phyloP scores from a whole-genome alignment of 2,329 filamentous ascomycete species.

The Plenodomus lindquistii region DNA sequence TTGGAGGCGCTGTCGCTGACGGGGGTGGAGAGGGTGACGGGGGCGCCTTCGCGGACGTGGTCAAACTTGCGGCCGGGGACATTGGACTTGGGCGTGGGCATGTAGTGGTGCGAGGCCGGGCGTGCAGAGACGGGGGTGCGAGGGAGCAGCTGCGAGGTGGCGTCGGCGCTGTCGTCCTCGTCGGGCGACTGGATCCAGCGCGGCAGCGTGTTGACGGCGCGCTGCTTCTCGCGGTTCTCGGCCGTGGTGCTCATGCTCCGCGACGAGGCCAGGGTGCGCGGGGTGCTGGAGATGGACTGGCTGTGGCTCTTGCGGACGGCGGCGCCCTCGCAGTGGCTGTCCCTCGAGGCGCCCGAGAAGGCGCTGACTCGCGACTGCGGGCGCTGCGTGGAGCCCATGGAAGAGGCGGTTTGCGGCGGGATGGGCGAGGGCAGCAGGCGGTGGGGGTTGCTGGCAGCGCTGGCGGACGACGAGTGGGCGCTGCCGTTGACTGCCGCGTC shows the following conservation, averaged over 20 bases:
- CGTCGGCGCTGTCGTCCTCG: constrained; percentile 40
- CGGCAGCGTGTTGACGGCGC: constrained; percentile 41
- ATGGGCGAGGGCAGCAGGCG: constrained; percentile 39
- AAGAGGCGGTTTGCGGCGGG: constrained; percentile 36
- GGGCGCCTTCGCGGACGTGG: constrained; percentile 43
- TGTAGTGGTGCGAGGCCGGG: constrained; percentile 44
- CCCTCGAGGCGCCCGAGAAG: constrained; percentile 28
- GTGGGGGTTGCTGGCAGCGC: constrained; percentile 11
- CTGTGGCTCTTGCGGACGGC: constrained; percentile 36
- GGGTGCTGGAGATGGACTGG: constrained; percentile 42
- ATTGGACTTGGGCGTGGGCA: constrained; percentile 45
- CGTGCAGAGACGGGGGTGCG: constrained; percentile 39
- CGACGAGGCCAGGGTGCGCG: constrained; percentile 42
- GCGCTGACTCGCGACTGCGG: constrained; percentile 38
- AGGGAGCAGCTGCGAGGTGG: constrained; percentile 38
- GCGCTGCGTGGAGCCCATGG: constrained; percentile 32
- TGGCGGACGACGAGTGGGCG: constrained; percentile 10
- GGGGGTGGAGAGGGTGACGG: constrained; percentile 41
- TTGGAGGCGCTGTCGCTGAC: constrained; percentile 42
- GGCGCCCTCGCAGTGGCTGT: constrained; percentile 29
- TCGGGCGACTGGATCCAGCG: constrained; percentile 46
- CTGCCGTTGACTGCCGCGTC: constrained; percentile 14
- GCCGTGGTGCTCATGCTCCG: constrained; percentile 29
- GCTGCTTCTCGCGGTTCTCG: constrained; percentile 39
- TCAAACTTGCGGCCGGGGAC: constrained; percentile 46